phyloP scores from a whole-genome alignment of 2,329 filamentous ascomycete species.

The Coniochaeta prunicola region DNA sequence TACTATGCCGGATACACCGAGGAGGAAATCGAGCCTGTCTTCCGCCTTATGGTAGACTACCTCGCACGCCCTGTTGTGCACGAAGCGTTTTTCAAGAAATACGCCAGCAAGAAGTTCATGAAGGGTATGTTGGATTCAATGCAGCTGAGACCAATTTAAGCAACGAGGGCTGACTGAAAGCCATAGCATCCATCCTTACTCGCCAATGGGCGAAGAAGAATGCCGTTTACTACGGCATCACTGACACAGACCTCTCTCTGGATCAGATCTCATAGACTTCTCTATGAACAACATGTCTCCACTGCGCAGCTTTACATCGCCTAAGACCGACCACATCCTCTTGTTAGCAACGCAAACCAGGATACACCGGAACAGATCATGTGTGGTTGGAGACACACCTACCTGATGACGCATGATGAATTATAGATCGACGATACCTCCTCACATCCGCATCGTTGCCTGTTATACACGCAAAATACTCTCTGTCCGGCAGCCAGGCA shows the following conservation, averaged over 20 bases:
- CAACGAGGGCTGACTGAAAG: not conserved
- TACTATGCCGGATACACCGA: slow-evolving; percentile 93
- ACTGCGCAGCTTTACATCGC: not conserved
- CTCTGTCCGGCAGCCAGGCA: not conserved
- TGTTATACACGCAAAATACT: not conserved
- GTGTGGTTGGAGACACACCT: not conserved
- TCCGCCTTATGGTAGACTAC: slow-evolving; percentile 94
- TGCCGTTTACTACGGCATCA: slow-evolving; percentile 47
- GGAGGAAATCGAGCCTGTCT: slow-evolving; percentile 86
- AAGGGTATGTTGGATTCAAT: slow-evolving; percentile 61
- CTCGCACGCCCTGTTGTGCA: slow-evolving; percentile 83
- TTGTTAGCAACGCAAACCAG: not conserved
- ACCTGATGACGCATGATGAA: slow-evolving; percentile 5
- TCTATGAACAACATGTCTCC: not conserved
- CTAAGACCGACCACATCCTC: not conserved
- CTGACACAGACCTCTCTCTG: slow-evolving; percentile 39
- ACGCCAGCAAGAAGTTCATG: slow-evolving; percentile 97
- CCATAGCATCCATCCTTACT: slow-evolving; percentile 76
- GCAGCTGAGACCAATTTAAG: slow-evolving; percentile 11
- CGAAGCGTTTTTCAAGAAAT: slow-evolving; percentile 99
- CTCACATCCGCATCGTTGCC: not conserved
- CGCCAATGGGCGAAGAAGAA: slow-evolving; percentile 91
- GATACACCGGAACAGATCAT: not conserved
- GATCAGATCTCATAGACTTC: slow-evolving; percentile 33
- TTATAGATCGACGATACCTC: slow-evolving; percentile 5